Conservation (phyloP, 2,329 filamentous ascomycete species). For the Amesomyces nigricolor region DNA sequence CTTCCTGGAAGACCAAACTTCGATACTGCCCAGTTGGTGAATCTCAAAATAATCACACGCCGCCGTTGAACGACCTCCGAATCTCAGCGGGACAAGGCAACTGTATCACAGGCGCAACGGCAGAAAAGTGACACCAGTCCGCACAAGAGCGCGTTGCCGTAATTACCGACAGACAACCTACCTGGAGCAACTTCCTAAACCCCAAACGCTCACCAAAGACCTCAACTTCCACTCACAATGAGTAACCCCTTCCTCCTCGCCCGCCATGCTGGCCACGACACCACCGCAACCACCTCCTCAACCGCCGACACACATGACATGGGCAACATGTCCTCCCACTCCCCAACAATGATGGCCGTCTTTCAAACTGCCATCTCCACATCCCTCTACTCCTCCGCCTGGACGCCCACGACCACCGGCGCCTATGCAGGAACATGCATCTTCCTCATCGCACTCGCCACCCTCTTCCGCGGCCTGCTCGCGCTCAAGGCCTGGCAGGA, state of each 20-base stretch:
- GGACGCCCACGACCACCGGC: slow-evolving; percentile 66
- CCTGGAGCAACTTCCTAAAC: too few relatives aligned
- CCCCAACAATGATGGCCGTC: slow-evolving; percentile 41
- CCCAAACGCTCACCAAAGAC: not conserved
- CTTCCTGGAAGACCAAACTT: too few relatives aligned
- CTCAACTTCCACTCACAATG: not conserved
- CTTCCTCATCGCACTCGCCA: slow-evolving; percentile 74
- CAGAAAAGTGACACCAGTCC: not conserved
- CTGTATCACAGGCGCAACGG: too few relatives aligned
- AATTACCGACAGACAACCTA: not conserved
- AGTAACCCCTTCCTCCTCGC: slow-evolving; percentile 3
- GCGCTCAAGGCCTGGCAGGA: slow-evolving; percentile 63
- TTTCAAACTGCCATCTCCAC: slow-evolving; percentile 56
- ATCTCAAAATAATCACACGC: too few relatives aligned
- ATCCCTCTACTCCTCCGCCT: slow-evolving; percentile 55
- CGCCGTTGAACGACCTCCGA: too few relatives aligned
- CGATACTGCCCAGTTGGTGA: too few relatives aligned
- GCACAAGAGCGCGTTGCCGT: not conserved
- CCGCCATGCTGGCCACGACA: slow-evolving; percentile 2
- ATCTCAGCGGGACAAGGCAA: too few relatives aligned
- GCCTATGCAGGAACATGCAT: slow-evolving; percentile 86
- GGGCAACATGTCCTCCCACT: slow-evolving; percentile 2
- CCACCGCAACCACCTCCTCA: not conserved
- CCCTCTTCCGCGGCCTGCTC: slow-evolving; percentile 63
- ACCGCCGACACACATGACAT: slow-evolving; percentile 2